Evolutionary conservation across 1,284 basidiomycete genomes (phyloP), one percentile per base, ranked within the genome.

Genomic region (Volvariella volvacea): DNA sequence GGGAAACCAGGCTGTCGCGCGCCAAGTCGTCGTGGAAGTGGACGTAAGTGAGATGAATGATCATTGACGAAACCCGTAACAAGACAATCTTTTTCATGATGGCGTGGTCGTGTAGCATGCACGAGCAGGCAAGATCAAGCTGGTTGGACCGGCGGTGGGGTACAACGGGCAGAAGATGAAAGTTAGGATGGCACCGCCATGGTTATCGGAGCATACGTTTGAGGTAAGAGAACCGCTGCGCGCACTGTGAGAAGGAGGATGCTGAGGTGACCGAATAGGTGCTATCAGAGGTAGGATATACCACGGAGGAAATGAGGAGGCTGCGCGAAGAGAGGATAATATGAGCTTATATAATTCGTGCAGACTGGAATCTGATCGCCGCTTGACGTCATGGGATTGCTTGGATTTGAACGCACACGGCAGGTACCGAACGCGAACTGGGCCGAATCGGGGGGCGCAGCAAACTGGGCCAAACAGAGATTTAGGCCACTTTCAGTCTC

Each of bases 81-180:
- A 38, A n/a, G 3, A 12, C 4, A 22, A 25, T 49, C 6, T 42
- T 30, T 20, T 40, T 17, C 20, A 41, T 19, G 30, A 49, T 33
- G 37, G 22, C 25, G 25, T 32, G 40, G 31, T 22, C 15, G 12
- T 32, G 39, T 51, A 87, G 80, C 86, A 88, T 61, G 80, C 85
- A 20, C 71, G 86, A 33, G 78, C 87, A 4, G 92, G 94, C 7
- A 84, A 73, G 55, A 76, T 97, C 62, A 92, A 91, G 64, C 70
- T 97, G 46, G 86, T 92, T 2, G 83, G 82, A 1, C 90, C 93
- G 2, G 83, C 93, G 0, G 91, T 96, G 30, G 73, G 76, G 14
- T 97, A 95, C 67, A 90, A 95, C 55, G 90, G 90, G 2, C 68
- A 78, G 57, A 83, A 84, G 64, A 86, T 86, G 80, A 73, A 79